phyloP scores from a whole-genome alignment of 78 protist species.

The Dictyostelium intermedium region DNA sequence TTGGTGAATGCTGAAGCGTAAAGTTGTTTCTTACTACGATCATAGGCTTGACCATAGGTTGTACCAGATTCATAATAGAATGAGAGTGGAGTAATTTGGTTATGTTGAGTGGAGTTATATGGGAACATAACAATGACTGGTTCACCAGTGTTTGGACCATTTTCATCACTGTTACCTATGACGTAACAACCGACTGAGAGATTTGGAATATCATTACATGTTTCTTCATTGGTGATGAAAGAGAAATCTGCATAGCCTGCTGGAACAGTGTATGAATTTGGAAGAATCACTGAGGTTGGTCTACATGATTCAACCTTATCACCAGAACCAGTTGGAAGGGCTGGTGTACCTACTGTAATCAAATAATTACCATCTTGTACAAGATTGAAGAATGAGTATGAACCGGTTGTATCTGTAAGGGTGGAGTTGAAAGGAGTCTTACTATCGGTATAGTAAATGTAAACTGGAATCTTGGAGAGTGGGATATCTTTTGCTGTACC shows the following conservation, averaged over 20 bases:
- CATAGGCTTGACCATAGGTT: constrained; percentile 20
- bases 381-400: constrained; percentile 3
- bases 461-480: constrained; percentile 17
- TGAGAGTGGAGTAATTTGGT: not conserved
- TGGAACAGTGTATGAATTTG: not conserved
- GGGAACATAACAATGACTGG: constrained; percentile 57
- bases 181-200: constrained; percentile 31
- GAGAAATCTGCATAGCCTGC: constrained; percentile 1
- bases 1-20: constrained; percentile 36
- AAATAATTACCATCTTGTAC: constrained; percentile 26
- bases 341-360: constrained; percentile 32
- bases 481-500: constrained; percentile 33
- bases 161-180: not conserved
- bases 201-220: constrained; percentile 35
- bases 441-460: not conserved
- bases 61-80: constrained; percentile 37
- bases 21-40: not conserved
- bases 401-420: not conserved
- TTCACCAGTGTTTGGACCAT: not conserved
- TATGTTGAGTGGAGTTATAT: not conserved
- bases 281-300: not conserved
- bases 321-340: not conserved
- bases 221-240: constrained; percentile 61
- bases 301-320: constrained; percentile 35
- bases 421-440: constrained; percentile 23